phyloP scores from a whole-genome alignment of 140 eudicot genomes.

The Cichorium intybus region DNA sequence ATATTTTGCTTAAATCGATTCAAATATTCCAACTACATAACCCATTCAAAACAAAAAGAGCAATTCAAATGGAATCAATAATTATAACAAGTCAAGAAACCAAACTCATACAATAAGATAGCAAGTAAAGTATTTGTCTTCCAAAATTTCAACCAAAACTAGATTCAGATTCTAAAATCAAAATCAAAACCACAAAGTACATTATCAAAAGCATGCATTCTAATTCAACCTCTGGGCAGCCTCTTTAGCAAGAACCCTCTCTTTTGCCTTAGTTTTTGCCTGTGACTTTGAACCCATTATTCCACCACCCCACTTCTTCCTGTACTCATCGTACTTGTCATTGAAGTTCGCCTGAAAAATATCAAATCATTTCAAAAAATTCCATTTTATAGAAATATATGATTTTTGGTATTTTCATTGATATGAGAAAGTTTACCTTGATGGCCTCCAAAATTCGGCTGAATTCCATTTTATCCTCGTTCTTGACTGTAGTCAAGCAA shows the following conservation, averaged over 20 bases:
- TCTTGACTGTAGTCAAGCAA: slow-evolving; percentile 69
- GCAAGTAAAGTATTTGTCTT: slow-evolving; percentile 9
- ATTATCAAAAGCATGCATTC: slow-evolving; percentile 2
- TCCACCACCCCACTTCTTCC: slow-evolving; percentile 98
- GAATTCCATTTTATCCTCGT: slow-evolving; percentile 73
- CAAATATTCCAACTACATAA: no score
- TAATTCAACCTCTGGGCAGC: slow-evolving; percentile 84
- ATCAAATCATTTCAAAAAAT: neutral
- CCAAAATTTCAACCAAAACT: slow-evolving; percentile 9
- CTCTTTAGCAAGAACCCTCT: slow-evolving; percentile 79
- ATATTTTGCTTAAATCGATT: no score
- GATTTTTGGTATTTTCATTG: no score
- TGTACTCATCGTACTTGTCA: slow-evolving; percentile 74
- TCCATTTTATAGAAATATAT: no score
- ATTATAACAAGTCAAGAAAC: neutral
- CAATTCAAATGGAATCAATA: neutral
- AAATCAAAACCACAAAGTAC: neutral
- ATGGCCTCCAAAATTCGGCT: slow-evolving; percentile 68
- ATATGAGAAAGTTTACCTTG: slow-evolving; percentile 37
- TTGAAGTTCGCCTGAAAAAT: slow-evolving; percentile 73
- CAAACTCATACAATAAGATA: slow-evolving; percentile 13
- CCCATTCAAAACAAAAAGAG: no score
- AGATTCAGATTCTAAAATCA: neutral
- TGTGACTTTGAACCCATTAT: slow-evolving; percentile 92
- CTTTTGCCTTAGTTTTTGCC: slow-evolving; percentile 85